Evolutionary conservation across 2,329 filamentous ascomycete species (phyloP).

Genomic region (Elsinoe fawcettii): DNA sequence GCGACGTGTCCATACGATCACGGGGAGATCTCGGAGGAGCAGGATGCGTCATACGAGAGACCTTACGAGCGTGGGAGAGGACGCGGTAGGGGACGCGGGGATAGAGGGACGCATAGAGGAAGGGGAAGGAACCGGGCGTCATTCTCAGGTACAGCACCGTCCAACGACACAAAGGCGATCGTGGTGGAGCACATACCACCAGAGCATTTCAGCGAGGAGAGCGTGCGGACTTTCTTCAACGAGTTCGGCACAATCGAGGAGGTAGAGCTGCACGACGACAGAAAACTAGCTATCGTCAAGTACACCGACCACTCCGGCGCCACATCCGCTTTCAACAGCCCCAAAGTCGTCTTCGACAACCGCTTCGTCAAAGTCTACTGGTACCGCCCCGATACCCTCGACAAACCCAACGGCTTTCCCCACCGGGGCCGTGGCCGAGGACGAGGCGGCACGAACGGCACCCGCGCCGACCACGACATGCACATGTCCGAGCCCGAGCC

Average conservation of each 20-base stretch:
- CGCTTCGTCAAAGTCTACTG: constrained; percentile 80
- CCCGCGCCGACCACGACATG: constrained; percentile 19
- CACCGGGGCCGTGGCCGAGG: constrained; percentile 12
- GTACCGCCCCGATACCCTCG: constrained; percentile 46
- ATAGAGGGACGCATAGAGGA: constrained; percentile 27
- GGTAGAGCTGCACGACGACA: constrained; percentile 58
- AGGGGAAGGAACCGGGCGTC: constrained; percentile 43
- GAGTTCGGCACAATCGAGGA: constrained; percentile 61
- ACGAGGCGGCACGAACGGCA: constrained; percentile 14
- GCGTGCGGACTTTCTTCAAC: constrained; percentile 60
- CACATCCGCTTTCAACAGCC: constrained; percentile 63
- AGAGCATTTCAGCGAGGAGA: constrained; percentile 58
- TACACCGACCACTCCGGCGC: constrained; percentile 60
- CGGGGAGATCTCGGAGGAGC: constrained; percentile 50
- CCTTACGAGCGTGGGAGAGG: constrained; percentile 35
- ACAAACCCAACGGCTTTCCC: constrained; percentile 17
- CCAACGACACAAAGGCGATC: constrained; percentile 56
- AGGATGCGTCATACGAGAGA: constrained; percentile 46
- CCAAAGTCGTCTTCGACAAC: constrained; percentile 76
- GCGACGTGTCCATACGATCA: constrained; percentile 64
- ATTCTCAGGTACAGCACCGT: constrained; percentile 58
- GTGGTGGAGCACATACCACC: constrained; percentile 73
- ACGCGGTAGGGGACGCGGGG: constrained; percentile 26
- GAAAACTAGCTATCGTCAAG: constrained; percentile 61
- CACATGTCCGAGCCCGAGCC: constrained; percentile 23